Evolutionary conservation across 2,329 filamentous ascomycete genomes (phyloP).

Genomic region (Sporothrix mexicana): DNA sequence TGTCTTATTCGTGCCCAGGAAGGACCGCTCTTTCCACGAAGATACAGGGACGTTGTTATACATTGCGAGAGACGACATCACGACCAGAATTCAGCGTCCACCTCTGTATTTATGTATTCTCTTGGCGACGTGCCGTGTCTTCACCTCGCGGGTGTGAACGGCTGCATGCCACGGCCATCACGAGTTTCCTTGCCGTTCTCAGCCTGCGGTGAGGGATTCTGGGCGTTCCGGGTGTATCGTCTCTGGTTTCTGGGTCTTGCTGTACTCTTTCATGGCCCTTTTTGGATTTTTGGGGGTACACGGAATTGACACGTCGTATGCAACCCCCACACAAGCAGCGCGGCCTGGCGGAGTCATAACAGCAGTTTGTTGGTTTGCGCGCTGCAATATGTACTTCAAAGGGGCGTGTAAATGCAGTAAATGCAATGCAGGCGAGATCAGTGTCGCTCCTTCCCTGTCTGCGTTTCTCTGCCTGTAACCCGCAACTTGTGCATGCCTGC

Average conservation of each 20-base stretch:
- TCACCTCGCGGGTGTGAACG: neutral
- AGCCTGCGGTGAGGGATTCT: constrained; percentile 14
- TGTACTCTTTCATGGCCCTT: neutral
- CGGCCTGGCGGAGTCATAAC: constrained; percentile 10
- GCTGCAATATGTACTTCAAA: constrained; percentile 9
- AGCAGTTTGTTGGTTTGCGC: neutral
- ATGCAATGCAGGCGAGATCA: constrained; percentile 26
- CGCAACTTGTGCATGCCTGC: neutral
- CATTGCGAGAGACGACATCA: no score
- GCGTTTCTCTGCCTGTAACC: no score
- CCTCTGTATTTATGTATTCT: neutral
- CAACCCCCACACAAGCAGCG: constrained; percentile 23
- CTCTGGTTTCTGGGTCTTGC: neutral
- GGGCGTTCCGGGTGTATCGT: neutral
- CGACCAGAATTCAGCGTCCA: neutral
- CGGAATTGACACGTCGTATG: constrained; percentile 23
- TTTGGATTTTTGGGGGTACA: neutral
- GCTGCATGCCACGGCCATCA: constrained; percentile 26
- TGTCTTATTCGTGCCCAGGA: constrained; percentile 5
- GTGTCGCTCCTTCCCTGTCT: constrained; percentile 6
- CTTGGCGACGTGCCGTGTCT: neutral
- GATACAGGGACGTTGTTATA: neutral
- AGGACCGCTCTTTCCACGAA: neutral
- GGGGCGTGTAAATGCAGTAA: neutral
- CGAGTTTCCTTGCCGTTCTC: constrained; percentile 30